Base-by-base conservation (phyloP, 1,284 basidiomycete species). In the Sanghuangporus weigelae region DNA sequence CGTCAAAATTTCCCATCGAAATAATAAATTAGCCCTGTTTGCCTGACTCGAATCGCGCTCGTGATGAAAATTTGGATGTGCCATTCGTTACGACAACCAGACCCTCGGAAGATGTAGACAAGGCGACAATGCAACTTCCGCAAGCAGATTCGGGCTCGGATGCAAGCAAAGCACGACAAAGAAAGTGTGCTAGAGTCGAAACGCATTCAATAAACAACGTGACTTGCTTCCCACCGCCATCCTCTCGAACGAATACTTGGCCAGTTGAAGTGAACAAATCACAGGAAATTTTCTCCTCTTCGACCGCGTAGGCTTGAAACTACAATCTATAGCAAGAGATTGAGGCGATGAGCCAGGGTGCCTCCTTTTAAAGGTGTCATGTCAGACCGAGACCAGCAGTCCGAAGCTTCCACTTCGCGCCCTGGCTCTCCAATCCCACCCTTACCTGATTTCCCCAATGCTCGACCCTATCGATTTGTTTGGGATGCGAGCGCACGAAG, bases 381-480 rank as follows among this genome's bases (percentile, higher is more conserved):
- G 76, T 79, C 76, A 49, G 77, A 77, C 67, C 53, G 53, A 16
- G 53, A 54, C 53, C 68, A 76, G 66, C 72, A 75, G 35, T 76
- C 78, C 1, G 73, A 70, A 59, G 64, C 64, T 14, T 63, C 65
- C 48, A 74, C 77, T 35, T 79, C 79, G 54, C 77, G 82, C 65
- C 80, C 82, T 56, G 76, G 74, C 40, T 81, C 84, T 2, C 84
- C 84, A 36, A 69, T 79, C 53, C 76, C 75, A 46, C 75, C 76
- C 3, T 72, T 81, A 38, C 79, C 79, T 31, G 75, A 77, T 57
- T 73, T 76, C 39, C 72, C 74, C 8, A 74, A 79, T 58, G 75
- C 84, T 12, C 77, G 81, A 12, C 81, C 84, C 2, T 89, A 84
- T 72, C 76, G 87, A 64, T 89, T 89, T 73, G 83, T 80, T 53